A percentile compares a stretch with the other conserved stretches of the same genome.
Conservation (phyloP, 1,284 basidiomycete genomes). For the Marasmius oreades region DNA sequence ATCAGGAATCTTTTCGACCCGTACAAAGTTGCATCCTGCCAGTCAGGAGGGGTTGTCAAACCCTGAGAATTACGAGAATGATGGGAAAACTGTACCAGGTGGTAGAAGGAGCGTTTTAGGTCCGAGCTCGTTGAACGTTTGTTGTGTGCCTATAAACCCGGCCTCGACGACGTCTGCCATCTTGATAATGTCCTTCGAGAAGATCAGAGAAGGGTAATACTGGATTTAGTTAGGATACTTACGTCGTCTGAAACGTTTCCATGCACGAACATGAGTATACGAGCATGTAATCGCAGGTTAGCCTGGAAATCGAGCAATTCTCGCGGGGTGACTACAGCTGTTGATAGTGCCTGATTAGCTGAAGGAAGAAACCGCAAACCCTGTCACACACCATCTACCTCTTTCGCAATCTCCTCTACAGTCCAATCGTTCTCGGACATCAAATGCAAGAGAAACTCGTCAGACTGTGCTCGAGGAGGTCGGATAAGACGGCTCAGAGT, state of each 20-base stretch:
- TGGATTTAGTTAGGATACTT: background rate
- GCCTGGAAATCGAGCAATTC: background rate
- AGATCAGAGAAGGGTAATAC: background rate
- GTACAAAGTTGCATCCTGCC: constrained; percentile 1
- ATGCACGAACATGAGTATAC: background rate
- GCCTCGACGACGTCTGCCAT: background rate
- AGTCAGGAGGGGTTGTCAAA: background rate
- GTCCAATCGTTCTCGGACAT: constrained; percentile 1
- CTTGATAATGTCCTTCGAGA: background rate
- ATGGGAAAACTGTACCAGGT: background rate
- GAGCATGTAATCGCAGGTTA: background rate
- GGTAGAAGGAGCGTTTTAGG: background rate
- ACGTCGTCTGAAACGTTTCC: background rate
- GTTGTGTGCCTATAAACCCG: background rate
- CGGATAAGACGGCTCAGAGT: background rate
- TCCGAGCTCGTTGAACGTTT: background rate
- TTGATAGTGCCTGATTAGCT: no score
- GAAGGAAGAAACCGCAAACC: background rate
- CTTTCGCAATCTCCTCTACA: background rate
- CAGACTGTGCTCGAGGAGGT: background rate
- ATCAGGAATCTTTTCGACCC: background rate
- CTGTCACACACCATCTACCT: background rate
- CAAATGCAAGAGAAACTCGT: background rate
- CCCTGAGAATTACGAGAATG: background rate
- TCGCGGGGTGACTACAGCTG: background rate